Evolutionary conservation across 106 monocot species (phyloP), one percentile per base, ranked within the genome.

Genomic region (Hemerocallis citrina): DNA sequence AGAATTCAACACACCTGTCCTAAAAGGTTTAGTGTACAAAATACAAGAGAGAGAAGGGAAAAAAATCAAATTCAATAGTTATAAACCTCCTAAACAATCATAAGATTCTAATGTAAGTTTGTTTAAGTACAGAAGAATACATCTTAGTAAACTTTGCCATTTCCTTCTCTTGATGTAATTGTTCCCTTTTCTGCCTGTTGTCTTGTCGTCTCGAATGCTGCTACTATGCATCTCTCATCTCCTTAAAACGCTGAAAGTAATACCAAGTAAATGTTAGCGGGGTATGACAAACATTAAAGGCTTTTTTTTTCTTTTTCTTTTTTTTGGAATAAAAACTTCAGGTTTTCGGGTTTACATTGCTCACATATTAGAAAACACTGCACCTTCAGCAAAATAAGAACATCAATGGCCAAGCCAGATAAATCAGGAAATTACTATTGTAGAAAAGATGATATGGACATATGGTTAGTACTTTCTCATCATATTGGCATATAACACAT

Each of bases 161-260:
- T 82, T 98, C 98, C 67, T 92, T 98, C 58, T 98, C 98, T 66
- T 91, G 77, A n/a, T 92, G 86, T 52, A 92, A 50, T 56, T 88
- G 88, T 63, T 98, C 98, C 67, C 90, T 76, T 74, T 80, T 91
- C 48, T 76, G 84, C 51, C 98, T 84, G 43, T n/a, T n/a, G n/a
- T n/a, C n/a, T n/a, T n/a, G n/a, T 98, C 91, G 78, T 98, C 98
- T 3, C 98, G 91, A 63, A 81, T 98, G 68, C 91, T 85, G 64
- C 76, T 60, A 31, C 81, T 79, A 52, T 88, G 98, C 98, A 98
- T 92, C 98, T 72, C 62, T 88, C 98, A 98, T 98, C 69, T 98
- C 88, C 67, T 98, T 98, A 57, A 98, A 98, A 36, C 98, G 73
- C 98, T 98, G 69, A 35, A 76, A 17, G 48, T 11, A 35, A 41